Base-by-base conservation (phyloP, 2,329 filamentous ascomycete genomes). In the Xylaria hypoxylon region DNA sequence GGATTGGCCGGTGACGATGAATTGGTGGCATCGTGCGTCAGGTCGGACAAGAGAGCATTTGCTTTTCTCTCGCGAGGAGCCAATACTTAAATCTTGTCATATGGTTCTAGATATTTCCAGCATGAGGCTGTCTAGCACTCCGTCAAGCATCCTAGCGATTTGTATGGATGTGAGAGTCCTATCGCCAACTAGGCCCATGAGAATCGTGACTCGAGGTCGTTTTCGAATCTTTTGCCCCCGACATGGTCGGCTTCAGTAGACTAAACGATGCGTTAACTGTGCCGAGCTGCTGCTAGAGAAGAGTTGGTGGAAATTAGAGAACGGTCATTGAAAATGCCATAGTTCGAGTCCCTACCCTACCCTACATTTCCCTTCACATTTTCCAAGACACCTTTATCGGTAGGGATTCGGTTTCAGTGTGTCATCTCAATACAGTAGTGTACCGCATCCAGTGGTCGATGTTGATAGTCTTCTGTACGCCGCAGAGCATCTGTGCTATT, bases 281-380 rank as follows among this genome's bases (percentile, higher is more conserved):
- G 59, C 59, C 47, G 26, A 47, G 15, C 38, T 58, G 15, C 38
- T 58, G 33, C 11, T 47, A 33, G 45, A 59, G 40, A 45, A 26
- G 33, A 50, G 11, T 22, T 28, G 47, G 42, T 59, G 64, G 33
- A 66, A 40, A 59, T 53, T 52, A 35, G 31, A 53, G 35, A 48
- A 33, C 5, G 19, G 22, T 4, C 17, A 31, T 38, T 33, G 22
- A 17, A 22, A 52, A 40, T 47, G 50, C 24, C 13, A 31, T 45
- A 26, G 13, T 17, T 47, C 47, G 35, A 28, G 28, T 40, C 33
- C 19, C 38, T 38, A 19, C 22, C 11, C 26, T 6, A 10, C 45
- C 22, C 8, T 2, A 48, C 45, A 48, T 53, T 53, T 45, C 40
- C 31, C 48, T 45, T 45, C 11, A 28, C 35, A 44, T 44, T 40